A percentile compares a stretch with the other conserved stretches of the same genome.
These are phyloP conservation scores for Beauveria varroae DNA, from an alignment of 2,329 filamentous ascomycete genomes.

Conservation along the genomic window DNA sequence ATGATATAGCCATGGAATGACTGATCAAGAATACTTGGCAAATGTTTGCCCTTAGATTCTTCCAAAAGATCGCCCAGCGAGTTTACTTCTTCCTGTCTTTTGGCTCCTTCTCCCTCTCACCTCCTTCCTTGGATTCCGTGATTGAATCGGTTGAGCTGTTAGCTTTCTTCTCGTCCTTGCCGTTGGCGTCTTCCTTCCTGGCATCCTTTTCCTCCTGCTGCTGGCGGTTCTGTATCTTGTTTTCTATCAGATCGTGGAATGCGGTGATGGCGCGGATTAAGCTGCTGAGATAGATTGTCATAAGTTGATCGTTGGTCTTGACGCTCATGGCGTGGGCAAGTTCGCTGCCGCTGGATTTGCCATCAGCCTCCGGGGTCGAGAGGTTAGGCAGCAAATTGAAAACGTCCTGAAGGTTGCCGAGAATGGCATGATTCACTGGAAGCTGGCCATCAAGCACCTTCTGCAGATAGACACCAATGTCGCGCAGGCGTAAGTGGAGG, in stretches of 20 bases:
- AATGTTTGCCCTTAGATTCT: not conserved
- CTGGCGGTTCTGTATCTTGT: conserved; percentile 98
- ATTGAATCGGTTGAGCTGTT: conserved; percentile 30
- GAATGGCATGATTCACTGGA: conserved; percentile 92
- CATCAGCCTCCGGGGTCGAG: conserved; percentile 68
- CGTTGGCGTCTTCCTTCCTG: conserved; percentile 63
- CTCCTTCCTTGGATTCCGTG: conserved; percentile 41
- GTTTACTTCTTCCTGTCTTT: conserved; percentile 44
- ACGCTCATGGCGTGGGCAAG: conserved; percentile 94
- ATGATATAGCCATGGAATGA: not conserved
- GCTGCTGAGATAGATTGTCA: conserved; percentile 96
- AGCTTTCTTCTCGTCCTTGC: conserved; percentile 54
- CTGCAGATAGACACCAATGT: conserved; percentile 91
- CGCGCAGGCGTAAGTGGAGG: conserved; percentile 84
- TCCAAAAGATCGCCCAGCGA: not conserved
- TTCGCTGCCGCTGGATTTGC: conserved; percentile 65
- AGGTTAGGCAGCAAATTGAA: conserved; percentile 98
- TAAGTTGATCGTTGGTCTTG: conserved; percentile 98
- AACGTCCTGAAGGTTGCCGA: conserved; percentile 97
- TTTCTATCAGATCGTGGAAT: conserved; percentile 98
- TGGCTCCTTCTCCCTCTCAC: conserved; percentile 44
- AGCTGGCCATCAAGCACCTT: conserved; percentile 91
- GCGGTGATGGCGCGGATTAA: conserved; percentile 96
- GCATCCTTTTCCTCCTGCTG: conserved; percentile 93
- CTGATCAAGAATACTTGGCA: not conserved